Base-by-base conservation (phyloP, 2,329 filamentous ascomycete species). In the Orbilia javanica region DNA sequence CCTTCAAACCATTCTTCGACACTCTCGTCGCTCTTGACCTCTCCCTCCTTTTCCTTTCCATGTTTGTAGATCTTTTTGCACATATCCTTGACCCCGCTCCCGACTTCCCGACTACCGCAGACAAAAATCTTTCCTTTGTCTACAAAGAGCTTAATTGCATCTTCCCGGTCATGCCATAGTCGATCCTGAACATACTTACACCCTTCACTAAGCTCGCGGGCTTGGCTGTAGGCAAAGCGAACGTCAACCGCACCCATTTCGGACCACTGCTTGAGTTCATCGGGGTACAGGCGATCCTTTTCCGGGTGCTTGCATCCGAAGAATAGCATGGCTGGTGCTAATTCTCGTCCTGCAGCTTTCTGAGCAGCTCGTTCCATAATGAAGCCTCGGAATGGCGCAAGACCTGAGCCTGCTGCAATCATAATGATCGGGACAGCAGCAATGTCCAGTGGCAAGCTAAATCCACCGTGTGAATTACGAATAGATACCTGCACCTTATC, bases 261-360 rank as follows among this genome's bases (percentile, higher is more conserved):
- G 81, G 90, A 86, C 91, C 91, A 93, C 13, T 86, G 86, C 27
- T 63, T 68, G 2, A 92, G 83, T 79, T 90, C 87, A 0, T 87
- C 86, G 0, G 86, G 84, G 83, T 92, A 92, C 0, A 92, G 81
- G 46, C 89, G 86, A 79, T 92, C 90, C 11, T 84, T 82, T 0
- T 85, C 85, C 0, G 87, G 86, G 4, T 85, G 82, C 13, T 88
- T 87, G 82, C 90, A 92, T 4, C 90, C 91, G 80, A 89, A 87
- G 84, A 91, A 91, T 0, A 92, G 85, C n/a, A 92, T 79, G 0
- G 90, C 89, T 0, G 88, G 88, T 0, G 89, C 90, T 0, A 92
- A 84, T 29, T 82, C 84, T 11, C 87, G 85, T 1, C 89, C 89
- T 0, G 85, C 85, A 3, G 83, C 83, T 10, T 85, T 82, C 72